These are phyloP conservation scores for Talaromyces ruber DNA, from an alignment of 495 filamentous ascomycete genomes.

Conservation along the genomic window DNA sequence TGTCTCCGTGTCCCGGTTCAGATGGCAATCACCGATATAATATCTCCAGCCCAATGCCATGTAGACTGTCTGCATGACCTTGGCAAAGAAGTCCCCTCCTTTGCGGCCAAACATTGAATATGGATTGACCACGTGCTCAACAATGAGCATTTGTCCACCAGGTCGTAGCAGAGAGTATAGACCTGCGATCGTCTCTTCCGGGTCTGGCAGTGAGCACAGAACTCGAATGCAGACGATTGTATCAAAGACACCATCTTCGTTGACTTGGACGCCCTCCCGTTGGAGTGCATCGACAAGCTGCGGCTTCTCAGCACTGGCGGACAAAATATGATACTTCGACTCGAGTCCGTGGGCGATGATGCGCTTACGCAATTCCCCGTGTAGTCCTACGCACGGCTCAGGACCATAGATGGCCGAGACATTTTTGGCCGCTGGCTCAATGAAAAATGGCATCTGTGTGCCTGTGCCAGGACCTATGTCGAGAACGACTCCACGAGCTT, in stretches of 20 bases:
- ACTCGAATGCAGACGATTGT: constrained; percentile 62
- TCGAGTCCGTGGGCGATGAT: constrained; percentile 41
- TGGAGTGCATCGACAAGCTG: constrained; percentile 27
- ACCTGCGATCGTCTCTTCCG: constrained; percentile 44
- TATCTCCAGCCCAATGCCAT: constrained; percentile 27
- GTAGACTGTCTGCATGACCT: constrained; percentile 29
- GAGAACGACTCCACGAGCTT: constrained; percentile 29
- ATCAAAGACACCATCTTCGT: constrained; percentile 46
- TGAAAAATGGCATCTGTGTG: constrained; percentile 35
- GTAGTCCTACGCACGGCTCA: constrained; percentile 54
- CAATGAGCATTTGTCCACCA: constrained; percentile 59
- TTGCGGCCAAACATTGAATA: constrained; percentile 17
- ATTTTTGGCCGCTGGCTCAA: constrained; percentile 17
- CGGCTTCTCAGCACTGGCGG: constrained; percentile 49
- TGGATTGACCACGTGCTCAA: constrained; percentile 58
- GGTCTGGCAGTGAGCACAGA: constrained; percentile 62
- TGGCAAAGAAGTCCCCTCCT: constrained; percentile 43
- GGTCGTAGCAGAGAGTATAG: constrained; percentile 57
- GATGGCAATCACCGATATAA: constrained; percentile 51
- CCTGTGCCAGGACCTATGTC: constrained; percentile 46
- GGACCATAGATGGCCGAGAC: constrained; percentile 58
- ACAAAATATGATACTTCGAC: constrained; percentile 56
- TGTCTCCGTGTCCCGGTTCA: constrained; percentile 46
- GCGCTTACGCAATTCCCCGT: constrained; percentile 36
- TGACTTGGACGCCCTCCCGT: constrained; percentile 28